These are phyloP conservation scores for Yamadazyma triangularis DNA, from an alignment of 1,139 yeast genomes.

Conservation along the genomic window DNA sequence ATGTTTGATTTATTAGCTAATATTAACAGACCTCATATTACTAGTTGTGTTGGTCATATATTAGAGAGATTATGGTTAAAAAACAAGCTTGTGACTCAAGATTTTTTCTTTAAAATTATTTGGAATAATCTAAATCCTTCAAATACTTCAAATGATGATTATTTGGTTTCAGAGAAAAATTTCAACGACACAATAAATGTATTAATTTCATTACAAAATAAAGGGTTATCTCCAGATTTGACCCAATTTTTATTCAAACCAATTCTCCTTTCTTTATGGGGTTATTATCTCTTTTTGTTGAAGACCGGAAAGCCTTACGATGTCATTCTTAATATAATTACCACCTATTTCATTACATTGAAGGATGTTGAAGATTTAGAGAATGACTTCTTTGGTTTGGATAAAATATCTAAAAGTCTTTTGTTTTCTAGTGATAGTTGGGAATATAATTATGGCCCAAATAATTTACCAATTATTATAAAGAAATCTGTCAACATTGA, in stretches of 20 bases:
- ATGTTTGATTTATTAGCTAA: conserved; percentile 51
- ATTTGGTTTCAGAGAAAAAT: conserved; percentile 41
- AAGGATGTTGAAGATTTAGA: conserved; percentile 19
- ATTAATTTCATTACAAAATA: conserved; percentile 57
- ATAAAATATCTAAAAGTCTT: conserved; percentile 39
- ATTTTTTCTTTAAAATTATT: conserved; percentile 52
- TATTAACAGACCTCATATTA: conserved; percentile 58
- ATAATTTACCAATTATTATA: conserved; percentile 51
- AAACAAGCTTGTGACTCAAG: conserved; percentile 50
- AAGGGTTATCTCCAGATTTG: conserved; percentile 41
- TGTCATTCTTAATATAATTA: conserved; percentile 45
- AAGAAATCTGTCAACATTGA: conserved; percentile 4
- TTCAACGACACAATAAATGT: conserved; percentile 66
- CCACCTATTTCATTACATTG: conserved; percentile 41
- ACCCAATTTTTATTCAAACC: conserved; percentile 39
- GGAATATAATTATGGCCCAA: conserved; percentile 49
- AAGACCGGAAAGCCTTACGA: conserved; percentile 33
- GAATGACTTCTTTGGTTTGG: conserved; percentile 24
- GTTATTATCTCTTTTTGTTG: conserved; percentile 49
- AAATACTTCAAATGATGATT: conserved; percentile 7
- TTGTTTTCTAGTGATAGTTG: conserved; percentile 44
- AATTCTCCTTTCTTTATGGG: conserved; percentile 55
- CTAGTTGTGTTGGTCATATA: conserved; percentile 55
- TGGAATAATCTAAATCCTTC: conserved; percentile 43
- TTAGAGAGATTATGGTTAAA: conserved; percentile 50